A percentile compares a stretch with the other conserved stretches of the same genome.
Conservation (phyloP, 202 grass and related monocot genomes). For the Eragrostis tef region DNA sequence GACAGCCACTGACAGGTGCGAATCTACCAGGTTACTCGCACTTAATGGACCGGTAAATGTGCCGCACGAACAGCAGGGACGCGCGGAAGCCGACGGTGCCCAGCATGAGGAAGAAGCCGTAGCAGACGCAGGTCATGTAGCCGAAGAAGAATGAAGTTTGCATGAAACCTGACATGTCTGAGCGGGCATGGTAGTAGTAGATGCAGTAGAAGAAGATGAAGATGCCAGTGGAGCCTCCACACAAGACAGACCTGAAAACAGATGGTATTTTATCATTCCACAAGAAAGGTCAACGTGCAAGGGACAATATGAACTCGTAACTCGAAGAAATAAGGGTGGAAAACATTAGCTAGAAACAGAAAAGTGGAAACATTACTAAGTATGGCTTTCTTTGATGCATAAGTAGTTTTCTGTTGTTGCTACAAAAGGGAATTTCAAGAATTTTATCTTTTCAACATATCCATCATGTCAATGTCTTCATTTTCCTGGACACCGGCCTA, state of each 20-base stretch:
- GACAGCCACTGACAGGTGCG: background rate
- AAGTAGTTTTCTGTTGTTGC: background rate
- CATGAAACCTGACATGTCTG: slow-evolving; percentile 97
- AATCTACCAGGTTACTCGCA: slow-evolving; percentile 58
- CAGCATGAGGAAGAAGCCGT: slow-evolving; percentile 94
- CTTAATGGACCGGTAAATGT: slow-evolving; percentile 95
- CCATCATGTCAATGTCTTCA: background rate
- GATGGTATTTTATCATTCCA: slow-evolving; percentile 24
- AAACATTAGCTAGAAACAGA: too few species aligned
- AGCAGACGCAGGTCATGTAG: slow-evolving; percentile 97
- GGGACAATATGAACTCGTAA: background rate
- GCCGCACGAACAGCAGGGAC: slow-evolving; percentile 76
- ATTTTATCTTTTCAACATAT: background rate
- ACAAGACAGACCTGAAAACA: slow-evolving; percentile 73
- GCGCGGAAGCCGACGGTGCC: slow-evolving; percentile 83
- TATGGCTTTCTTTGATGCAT: background rate
- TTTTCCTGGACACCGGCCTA: background rate
- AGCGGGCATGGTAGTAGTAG: slow-evolving; percentile 94
- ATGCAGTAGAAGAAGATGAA: slow-evolving; percentile 94
- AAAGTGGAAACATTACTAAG: background rate
- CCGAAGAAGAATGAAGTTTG: slow-evolving; percentile 97
- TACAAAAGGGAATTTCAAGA: background rate
- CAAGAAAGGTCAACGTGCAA: background rate
- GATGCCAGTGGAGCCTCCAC: slow-evolving; percentile 86
- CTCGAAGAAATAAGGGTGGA: too few species aligned